Base-by-base conservation (phyloP, 306 rosid species). In the Arachis hypogaea region DNA sequence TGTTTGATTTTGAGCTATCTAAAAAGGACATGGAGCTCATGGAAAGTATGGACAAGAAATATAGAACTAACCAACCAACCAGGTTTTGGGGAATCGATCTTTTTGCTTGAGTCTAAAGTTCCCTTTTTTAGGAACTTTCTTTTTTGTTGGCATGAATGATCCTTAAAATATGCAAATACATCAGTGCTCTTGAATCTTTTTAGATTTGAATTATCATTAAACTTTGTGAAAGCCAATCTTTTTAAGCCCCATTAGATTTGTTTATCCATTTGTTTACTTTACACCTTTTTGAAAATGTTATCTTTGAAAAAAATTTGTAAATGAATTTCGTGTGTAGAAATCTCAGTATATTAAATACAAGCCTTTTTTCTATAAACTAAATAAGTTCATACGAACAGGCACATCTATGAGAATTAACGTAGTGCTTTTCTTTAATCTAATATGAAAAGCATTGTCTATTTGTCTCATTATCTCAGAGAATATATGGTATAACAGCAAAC, bases 21-120 rank as follows among this genome's bases (percentile, higher is more conserved):
- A 83, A 81, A 76, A 89, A 91, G 69, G 97, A 89, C 77, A 76
- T 82, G 90, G 89, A 84, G 71, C 81, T 86, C 57, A 89, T 94
- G 33, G 82, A 60, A 55, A 65, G 78, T 36, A 68, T 91, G 7
- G 94, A 91, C 77, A 87, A 66, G 85, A 85, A 85, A 51, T 82
- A 61, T 45, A 65, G 96, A 65, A 93, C 93, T 8, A 93, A 93
- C 51, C 88, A 85, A 64, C 96, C 96, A 0, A 96, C 89, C 38
- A 83, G 14, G 86, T 91, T 89, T 75, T 93, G 97, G 97, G 94
- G 89, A 63, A 73, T 93, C 55, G 90, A 91, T 82, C 84, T 91
- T 54, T 93, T 33, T 82, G 96, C 97, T 1, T 93, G 84, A 82
- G 69, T 71, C 22, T 67, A 7, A 6, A 7, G n/a, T 33, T 64